A percentile compares a stretch with the other conserved stretches of the same genome.
Conservation (phyloP, 2,329 filamentous ascomycete genomes). For the Paecilomyces sp. region DNA sequence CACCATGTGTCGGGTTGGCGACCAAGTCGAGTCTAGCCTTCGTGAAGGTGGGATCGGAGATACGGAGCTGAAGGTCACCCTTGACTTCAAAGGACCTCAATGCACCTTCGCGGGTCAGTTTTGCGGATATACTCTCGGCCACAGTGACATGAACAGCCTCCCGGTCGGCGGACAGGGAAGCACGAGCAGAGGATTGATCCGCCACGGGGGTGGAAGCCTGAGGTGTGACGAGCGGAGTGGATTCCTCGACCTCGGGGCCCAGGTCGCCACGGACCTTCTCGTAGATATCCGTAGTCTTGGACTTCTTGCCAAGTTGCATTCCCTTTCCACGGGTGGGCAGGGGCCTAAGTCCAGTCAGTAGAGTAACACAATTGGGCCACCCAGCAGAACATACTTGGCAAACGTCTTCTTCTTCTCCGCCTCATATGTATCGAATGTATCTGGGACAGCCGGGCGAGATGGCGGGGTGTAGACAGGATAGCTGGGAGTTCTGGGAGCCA, state of each 20-base stretch:
- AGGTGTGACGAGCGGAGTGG: conserved; percentile 59
- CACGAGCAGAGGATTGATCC: conserved; percentile 45
- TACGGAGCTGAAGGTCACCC: conserved; percentile 85
- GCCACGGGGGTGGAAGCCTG: conserved; percentile 49
- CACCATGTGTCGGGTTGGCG: conserved; percentile 70
- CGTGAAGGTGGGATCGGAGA: conserved; percentile 79
- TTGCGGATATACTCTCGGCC: conserved; percentile 83
- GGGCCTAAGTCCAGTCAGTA: conserved; percentile 43
- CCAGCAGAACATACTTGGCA: conserved; percentile 57
- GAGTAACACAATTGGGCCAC: background rate
- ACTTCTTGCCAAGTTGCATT: conserved; percentile 99
- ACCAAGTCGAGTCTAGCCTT: conserved; percentile 82
- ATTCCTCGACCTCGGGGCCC: conserved; percentile 74
- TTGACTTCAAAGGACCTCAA: conserved; percentile 82
- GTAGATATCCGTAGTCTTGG: conserved; percentile 94
- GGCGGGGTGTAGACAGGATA: conserved; percentile 88
- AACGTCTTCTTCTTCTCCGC: conserved; percentile 93
- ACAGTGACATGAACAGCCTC: conserved; percentile 85
- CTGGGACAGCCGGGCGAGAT: conserved; percentile 62
- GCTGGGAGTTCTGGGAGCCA: conserved; percentile 64
- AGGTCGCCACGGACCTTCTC: conserved; percentile 89
- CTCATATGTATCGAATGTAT: conserved; percentile 90
- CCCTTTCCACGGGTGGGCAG: conserved; percentile 78
- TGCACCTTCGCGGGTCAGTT: conserved; percentile 78
- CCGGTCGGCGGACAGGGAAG: conserved; percentile 64